Conservation (phyloP, 148 eudicot species). For the Vaccinium corymbosum region DNA sequence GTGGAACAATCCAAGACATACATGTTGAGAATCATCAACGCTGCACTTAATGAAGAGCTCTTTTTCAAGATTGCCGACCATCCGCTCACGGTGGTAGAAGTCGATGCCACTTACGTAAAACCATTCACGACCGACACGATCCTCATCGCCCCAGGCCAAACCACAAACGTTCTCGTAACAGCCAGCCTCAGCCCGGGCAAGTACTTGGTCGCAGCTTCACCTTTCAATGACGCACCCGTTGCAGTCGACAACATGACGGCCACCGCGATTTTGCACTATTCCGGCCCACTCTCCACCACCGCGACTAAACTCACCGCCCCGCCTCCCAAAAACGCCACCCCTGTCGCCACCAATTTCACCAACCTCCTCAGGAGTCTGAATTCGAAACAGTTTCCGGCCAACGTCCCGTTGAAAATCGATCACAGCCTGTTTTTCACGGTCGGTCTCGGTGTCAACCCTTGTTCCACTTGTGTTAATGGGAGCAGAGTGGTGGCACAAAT, state of each 20-base stretch:
- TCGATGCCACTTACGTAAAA: slow-evolving; percentile 64
- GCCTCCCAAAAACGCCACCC: slow-evolving; percentile 55
- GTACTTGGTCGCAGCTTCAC: slow-evolving; percentile 56
- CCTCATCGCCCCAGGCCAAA: slow-evolving; percentile 75
- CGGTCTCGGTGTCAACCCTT: slow-evolving; percentile 64
- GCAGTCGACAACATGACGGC: slow-evolving; percentile 51
- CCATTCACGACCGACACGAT: slow-evolving; percentile 61
- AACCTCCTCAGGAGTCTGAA: slow-evolving; percentile 50
- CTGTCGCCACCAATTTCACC: slow-evolving; percentile 29
- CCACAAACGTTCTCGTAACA: slow-evolving; percentile 59
- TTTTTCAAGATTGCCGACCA: slow-evolving; percentile 75
- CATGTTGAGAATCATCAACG: slow-evolving; percentile 61
- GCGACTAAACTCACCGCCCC: slow-evolving; percentile 27
- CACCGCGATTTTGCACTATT: slow-evolving; percentile 41
- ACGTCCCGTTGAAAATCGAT: slow-evolving; percentile 48
- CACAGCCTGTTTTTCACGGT: slow-evolving; percentile 51
- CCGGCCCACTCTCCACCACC: slow-evolving; percentile 25
- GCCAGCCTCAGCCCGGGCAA: slow-evolving; percentile 42
- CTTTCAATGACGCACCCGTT: slow-evolving; percentile 72
- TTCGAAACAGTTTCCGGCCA: slow-evolving; percentile 47
- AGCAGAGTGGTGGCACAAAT: slow-evolving; percentile 45
- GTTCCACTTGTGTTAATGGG: slow-evolving; percentile 60
- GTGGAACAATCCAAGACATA: slow-evolving; percentile 60
- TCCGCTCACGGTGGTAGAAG: slow-evolving; percentile 63
- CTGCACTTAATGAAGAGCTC: slow-evolving; percentile 74